Conservation (phyloP, 176 grass and related monocot genomes). For the maize (Zea mays) region DNA sequence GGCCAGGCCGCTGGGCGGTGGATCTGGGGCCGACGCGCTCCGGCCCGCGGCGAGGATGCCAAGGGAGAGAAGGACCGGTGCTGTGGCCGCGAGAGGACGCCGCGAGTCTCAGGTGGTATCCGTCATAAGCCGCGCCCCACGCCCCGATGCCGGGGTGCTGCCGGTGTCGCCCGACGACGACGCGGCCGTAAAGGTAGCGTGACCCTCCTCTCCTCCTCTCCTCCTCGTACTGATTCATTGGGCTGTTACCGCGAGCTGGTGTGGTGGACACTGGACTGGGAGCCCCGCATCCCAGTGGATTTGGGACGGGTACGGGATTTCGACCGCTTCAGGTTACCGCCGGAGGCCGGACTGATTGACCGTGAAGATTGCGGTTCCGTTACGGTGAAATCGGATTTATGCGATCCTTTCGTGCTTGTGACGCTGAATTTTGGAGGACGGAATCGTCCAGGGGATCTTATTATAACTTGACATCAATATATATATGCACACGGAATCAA, state of each 20-base stretch:
- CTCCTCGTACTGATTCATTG: not conserved
- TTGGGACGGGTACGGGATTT: conserved; percentile 19
- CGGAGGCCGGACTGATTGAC: conserved; percentile 11
- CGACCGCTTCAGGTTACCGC: conserved; percentile 15
- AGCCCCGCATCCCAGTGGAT: conserved; percentile 4
- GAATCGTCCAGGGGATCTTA: conserved; percentile 4
- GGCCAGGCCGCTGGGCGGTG: conserved; percentile 29
- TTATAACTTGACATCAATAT: not conserved
- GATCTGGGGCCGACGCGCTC: conserved; percentile 35
- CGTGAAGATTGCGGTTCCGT: not conserved
- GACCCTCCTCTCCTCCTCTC: not conserved
- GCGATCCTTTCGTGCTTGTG: conserved; percentile 10
- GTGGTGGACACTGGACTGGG: not conserved
- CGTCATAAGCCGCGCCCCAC: conserved; percentile 67
- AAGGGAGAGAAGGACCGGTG: conserved; percentile 41
- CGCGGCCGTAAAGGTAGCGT: conserved; percentile 41
- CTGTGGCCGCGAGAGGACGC: conserved; percentile 29
- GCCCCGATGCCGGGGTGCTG: conserved; percentile 48
- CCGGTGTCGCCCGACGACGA: conserved; percentile 69
- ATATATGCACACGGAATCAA: not conserved
- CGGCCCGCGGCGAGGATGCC: conserved; percentile 39
- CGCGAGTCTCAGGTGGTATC: conserved; percentile 45
- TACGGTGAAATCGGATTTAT: conserved; percentile 39
- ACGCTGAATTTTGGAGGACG: conserved; percentile 14
- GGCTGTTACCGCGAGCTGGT: not conserved